Base-by-base conservation (phyloP, 2,329 filamentous ascomycete genomes). In the Neofusicoccum sp. region DNA sequence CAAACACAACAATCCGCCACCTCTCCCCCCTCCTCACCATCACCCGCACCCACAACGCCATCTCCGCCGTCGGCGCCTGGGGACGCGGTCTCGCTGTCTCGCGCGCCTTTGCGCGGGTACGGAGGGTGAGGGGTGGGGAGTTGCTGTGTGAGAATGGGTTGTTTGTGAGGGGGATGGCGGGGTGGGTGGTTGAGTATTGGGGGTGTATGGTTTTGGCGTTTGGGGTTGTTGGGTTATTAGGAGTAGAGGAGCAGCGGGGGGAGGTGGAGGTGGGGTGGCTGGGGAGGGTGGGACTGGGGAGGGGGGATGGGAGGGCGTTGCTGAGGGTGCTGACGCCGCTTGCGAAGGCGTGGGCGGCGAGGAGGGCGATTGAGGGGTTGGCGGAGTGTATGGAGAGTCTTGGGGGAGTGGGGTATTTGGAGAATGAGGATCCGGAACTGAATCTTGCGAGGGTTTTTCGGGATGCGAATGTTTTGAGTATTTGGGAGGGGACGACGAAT, bases 401-500 rank as follows among this genome's bases (percentile, higher is more conserved):
- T 0, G 87, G 87, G 6, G 87, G 87, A 0, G 82, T 89, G 0
- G 86, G 87, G 0, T 89, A 89, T 65, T 79, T 87, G 26, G 79
- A 86, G 67, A 88, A 82, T 58, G 78, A 82, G 62, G 83, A 85
- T 61, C 84, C 86, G 53, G 81, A 85, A 38, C 76, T 89, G 61
- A 91, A 91, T 67, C 75, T 91, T 3, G 82, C 87, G 0, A 80
- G 86, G 6, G 76, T 90, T 1, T 85, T 86, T 66, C 82, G 89
- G 6, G 88, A 91, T 66, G 84, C 81, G 1, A 75, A 79, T 6
- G 88, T 90, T 2, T 75, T 84, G 54, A 80, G 83, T 12, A 90
- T 91, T 51, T 89, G 87, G 86, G 87, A 89, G 71, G 87, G 88
- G 1, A 91, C 89, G 0, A 89, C 87, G 0, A 87, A 90, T 66